Percentiles rank a stretch among this genome's conserved stretches.
Evolutionary conservation across 371 early-diverging fungal genomes (phyloP).

Genomic region (Dichotomocladium elegans): DNA sequence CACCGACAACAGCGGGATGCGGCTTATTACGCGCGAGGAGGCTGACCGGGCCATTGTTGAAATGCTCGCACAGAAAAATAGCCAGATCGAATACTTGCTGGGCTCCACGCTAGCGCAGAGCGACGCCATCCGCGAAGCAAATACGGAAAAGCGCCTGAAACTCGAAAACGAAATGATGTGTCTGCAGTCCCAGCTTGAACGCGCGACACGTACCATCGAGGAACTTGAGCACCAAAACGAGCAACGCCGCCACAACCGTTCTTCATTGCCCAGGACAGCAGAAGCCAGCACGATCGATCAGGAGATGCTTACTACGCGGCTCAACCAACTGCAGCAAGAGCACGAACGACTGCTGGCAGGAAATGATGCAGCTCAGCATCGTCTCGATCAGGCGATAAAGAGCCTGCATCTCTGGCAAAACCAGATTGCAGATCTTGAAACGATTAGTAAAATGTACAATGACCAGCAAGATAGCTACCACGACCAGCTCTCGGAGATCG

Average conservation of each 20-base stretch:
- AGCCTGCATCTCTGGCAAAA: slow-evolving; percentile 3
- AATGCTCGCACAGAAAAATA: slow-evolving; percentile 12
- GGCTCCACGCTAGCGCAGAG: slow-evolving; percentile 8
- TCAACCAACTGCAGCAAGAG: background rate
- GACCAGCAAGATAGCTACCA: background rate
- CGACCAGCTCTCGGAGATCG: background rate
- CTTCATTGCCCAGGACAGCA: background rate
- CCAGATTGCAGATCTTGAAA: background rate
- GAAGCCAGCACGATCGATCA: background rate
- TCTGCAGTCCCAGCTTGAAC: background rate
- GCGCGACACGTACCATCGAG: slow-evolving; percentile 3
- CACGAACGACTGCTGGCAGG: slow-evolving; percentile 1
- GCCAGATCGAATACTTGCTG: slow-evolving; percentile 5
- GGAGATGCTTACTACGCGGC: background rate
- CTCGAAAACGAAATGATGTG: slow-evolving; percentile 9
- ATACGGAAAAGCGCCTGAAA: slow-evolving; percentile 1
- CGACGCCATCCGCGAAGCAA: background rate
- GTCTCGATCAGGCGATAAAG: background rate
- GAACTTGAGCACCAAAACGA: background rate
- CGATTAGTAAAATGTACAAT: background rate
- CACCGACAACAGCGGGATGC: slow-evolving; percentile 2
- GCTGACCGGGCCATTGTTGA: slow-evolving; percentile 16
- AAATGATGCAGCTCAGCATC: background rate
- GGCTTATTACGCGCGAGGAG: slow-evolving; percentile 8
- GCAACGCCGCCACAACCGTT: background rate